phyloP scores from a whole-genome alignment of 1,139 yeast species.

The Saccharomyces hybrid region DNA sequence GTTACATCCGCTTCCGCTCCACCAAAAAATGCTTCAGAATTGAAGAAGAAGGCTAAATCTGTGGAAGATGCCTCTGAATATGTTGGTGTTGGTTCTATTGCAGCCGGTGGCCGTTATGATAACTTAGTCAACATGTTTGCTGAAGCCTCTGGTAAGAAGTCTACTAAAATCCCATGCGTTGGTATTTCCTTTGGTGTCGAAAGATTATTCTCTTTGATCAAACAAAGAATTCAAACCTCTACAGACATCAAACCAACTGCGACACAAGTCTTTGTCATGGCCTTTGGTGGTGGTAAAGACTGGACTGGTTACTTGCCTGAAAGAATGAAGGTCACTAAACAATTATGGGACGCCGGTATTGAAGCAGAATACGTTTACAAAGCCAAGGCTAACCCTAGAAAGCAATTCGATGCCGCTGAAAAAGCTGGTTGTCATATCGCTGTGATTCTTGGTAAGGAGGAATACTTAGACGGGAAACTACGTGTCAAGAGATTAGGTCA shows the following conservation, averaged over 20 bases:
- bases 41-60: constrained; percentile 47
- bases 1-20: constrained; percentile 94
- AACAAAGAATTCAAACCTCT: constrained; percentile 56
- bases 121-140: constrained; percentile 95
- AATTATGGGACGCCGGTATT: constrained; percentile 80
- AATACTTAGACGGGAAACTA: constrained; percentile 63
- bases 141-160: constrained; percentile 65
- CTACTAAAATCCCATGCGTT: constrained; percentile 84
- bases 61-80: constrained; percentile 88
- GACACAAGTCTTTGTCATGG: constrained; percentile 93
- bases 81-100: constrained; percentile 96
- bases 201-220: constrained; percentile 81
- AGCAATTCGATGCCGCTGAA: constrained; percentile 96
- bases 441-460: constrained; percentile 92
- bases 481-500: constrained; percentile 84
- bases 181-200: constrained; percentile 96
- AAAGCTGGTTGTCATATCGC: constrained; percentile 86
- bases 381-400: constrained; percentile 85
- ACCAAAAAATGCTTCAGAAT: constrained; percentile 65
- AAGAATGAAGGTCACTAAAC: constrained; percentile 77
- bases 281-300: constrained; percentile 94
- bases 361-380: constrained; percentile 88
- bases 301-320: constrained; percentile 90
- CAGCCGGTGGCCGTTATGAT: constrained; percentile 98
- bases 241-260: constrained; percentile 67